These are phyloP conservation scores for Ceratocystis albifundus DNA, from an alignment of 2,329 filamentous ascomycete genomes.

Conservation along the genomic window DNA sequence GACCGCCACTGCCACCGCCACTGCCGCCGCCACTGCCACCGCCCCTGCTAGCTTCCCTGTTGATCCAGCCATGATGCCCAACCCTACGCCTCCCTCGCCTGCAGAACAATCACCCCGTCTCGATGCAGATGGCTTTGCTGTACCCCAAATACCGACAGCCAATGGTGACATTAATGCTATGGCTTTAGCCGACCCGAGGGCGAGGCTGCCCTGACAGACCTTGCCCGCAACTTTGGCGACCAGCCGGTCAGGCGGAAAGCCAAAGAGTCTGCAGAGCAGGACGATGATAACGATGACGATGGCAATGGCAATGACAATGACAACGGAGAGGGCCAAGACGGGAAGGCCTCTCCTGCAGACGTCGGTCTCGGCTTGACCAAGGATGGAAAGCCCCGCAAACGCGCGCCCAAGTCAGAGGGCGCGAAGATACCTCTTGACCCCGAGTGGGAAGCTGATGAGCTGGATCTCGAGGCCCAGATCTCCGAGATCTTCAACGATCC, in stretches of 20 bases:
- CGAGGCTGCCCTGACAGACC: constrained; percentile 31
- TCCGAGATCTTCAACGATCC: constrained; percentile 56
- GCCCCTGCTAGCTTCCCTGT: background rate
- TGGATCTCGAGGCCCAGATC: constrained; percentile 58
- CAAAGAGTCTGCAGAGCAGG: background rate
- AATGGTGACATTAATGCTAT: constrained; percentile 23
- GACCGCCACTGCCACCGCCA: background rate
- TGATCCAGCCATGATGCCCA: constrained; percentile 9
- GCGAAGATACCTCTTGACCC: constrained; percentile 46
- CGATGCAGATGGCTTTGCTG: constrained; percentile 58
- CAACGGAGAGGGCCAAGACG: constrained; percentile 2
- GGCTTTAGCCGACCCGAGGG: constrained; percentile 21
- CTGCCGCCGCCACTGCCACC: background rate
- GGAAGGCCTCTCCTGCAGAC: constrained; percentile 24
- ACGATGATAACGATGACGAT: constrained; percentile 26
- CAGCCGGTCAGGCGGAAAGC: constrained; percentile 17
- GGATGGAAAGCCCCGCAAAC: constrained; percentile 7
- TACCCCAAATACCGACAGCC: constrained; percentile 40
- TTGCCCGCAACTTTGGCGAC: constrained; percentile 39
- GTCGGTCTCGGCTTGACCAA: constrained; percentile 23
- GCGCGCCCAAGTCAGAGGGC: constrained; percentile 26
- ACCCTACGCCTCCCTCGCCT: background rate
- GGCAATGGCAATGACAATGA: constrained; percentile 18
- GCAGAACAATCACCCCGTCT: constrained; percentile 25
- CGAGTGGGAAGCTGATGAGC: constrained; percentile 52